These are phyloP conservation scores for Xylariaceae sp. DNA, from an alignment of 2,329 filamentous ascomycete genomes.

Conservation along the genomic window DNA sequence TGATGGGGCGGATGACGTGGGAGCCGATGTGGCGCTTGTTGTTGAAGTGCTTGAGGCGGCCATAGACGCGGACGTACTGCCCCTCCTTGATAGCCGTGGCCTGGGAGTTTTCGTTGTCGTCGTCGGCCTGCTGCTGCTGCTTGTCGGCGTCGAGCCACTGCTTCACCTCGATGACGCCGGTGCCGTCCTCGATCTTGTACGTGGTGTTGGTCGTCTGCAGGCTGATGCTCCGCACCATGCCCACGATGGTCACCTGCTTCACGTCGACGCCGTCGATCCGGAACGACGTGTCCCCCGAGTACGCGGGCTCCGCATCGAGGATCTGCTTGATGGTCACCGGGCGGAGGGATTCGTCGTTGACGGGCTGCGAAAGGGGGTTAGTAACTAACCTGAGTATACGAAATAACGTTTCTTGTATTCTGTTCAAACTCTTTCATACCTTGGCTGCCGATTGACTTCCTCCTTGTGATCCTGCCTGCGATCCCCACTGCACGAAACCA, in stretches of 20 bases:
- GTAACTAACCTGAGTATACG: background rate
- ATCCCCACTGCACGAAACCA: conserved; percentile 56
- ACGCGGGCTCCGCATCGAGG: conserved; percentile 62
- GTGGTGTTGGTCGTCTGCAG: conserved; percentile 87
- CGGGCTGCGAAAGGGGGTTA: conserved; percentile 39
- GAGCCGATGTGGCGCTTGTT: conserved; percentile 77
- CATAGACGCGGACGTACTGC: conserved; percentile 79
- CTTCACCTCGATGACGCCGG: conserved; percentile 85
- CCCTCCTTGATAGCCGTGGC: conserved; percentile 57
- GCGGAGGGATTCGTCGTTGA: conserved; percentile 79
- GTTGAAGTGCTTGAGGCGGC: conserved; percentile 76
- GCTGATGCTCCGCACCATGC: conserved; percentile 82
- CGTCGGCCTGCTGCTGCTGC: too few species aligned
- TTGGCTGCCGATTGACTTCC: conserved; percentile 44
- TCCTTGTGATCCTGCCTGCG: conserved; percentile 56
- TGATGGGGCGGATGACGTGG: conserved; percentile 72
- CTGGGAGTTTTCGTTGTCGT: conserved; percentile 35
- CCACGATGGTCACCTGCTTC: conserved; percentile 77
- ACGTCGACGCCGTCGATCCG: conserved; percentile 73
- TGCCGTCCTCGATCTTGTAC: conserved; percentile 92
- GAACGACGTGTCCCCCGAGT: conserved; percentile 69
- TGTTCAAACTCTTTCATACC: conserved; percentile 17
- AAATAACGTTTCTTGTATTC: background rate
- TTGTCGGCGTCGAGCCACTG: conserved; percentile 70
- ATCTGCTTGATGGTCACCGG: conserved; percentile 96